Percentiles rank a stretch among this genome's conserved stretches.
These are phyloP conservation scores for Dissophora ornata DNA, from an alignment of 192 early-diverging fungal genomes.

Conservation along the genomic window DNA sequence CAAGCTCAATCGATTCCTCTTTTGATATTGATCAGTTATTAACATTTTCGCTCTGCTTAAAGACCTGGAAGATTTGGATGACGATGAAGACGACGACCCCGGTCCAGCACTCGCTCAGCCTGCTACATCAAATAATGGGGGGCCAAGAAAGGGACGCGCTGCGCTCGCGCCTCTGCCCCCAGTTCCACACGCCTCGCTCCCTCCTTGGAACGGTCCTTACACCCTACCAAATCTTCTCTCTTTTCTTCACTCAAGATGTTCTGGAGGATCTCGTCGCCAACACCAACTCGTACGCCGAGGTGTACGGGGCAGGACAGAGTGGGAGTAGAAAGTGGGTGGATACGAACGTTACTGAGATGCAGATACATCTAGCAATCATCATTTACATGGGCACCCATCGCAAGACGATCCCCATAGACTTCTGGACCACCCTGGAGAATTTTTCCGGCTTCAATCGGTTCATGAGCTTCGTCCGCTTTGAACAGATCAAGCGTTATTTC, in stretches of 20 bases:
- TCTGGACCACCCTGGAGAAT: not conserved
- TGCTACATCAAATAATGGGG: too few species aligned
- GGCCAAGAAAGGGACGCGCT: too few species aligned
- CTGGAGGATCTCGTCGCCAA: constrained; percentile 7
- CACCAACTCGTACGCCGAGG: constrained; percentile 15
- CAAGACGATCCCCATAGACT: not conserved
- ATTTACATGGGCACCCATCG: constrained; percentile 25
- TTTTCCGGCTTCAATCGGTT: constrained; percentile 12
- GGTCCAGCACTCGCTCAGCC: too few species aligned
- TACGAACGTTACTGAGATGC: constrained; percentile 12
- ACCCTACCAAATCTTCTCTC: constrained; percentile 4
- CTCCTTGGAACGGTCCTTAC: not conserved
- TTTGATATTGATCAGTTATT: too few species aligned
- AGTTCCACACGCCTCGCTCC: too few species aligned
- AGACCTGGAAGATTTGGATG: too few species aligned
- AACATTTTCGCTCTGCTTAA: too few species aligned
- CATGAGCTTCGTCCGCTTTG: constrained; percentile 21
- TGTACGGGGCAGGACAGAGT: not conserved
- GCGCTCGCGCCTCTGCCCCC: too few species aligned
- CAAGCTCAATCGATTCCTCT: too few species aligned
- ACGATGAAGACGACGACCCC: too few species aligned
- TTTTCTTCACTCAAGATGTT: constrained; percentile 1
- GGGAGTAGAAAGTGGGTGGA: constrained; percentile 5
- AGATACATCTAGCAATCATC: constrained; percentile 17
- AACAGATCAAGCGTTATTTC: constrained; percentile 36